Conservation (phyloP, 2,329 filamentous ascomycete species). For the Hypoxylon sp. region DNA sequence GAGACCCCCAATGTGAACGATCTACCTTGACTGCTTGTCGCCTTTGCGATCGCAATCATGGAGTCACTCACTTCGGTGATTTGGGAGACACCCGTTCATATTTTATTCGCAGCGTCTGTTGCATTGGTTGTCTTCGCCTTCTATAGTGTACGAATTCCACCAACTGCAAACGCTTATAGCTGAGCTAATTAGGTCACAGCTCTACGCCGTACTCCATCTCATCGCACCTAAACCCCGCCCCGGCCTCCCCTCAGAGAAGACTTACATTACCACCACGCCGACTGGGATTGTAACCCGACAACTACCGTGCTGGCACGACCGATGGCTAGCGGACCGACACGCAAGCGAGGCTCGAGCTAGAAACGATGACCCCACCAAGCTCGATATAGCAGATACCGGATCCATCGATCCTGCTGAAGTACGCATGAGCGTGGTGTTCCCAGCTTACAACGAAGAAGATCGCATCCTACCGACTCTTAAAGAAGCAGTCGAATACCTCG, state of each 20-base stretch:
- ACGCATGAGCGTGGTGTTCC: conserved; percentile 92
- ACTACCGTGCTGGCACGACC: conserved; percentile 90
- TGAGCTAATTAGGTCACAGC: conserved; percentile 56
- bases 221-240: conserved; percentile 85
- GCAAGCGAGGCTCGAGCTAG: conserved; percentile 59
- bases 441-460: conserved; percentile 93
- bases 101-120: conserved; percentile 56
- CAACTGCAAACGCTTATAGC: neutral
- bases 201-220: conserved; percentile 77
- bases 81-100: conserved; percentile 56
- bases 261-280: conserved; percentile 80
- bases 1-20: conserved; percentile 32
- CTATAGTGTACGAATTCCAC: conserved; percentile 54
- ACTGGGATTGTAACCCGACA: conserved; percentile 68
- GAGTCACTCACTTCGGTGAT: conserved; percentile 41
- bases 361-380: conserved; percentile 54
- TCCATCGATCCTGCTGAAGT: conserved; percentile 80
- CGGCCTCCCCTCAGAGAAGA: conserved; percentile 83
- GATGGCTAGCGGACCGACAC: conserved; percentile 73
- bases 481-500: conserved; percentile 89
- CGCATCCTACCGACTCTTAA: conserved; percentile 87
- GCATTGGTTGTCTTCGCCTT: conserved; percentile 54
- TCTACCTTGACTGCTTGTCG: conserved; percentile 13
- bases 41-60: conserved; percentile 40
- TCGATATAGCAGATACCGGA: conserved; percentile 62